Evolutionary conservation across 805 yeast genomes (phyloP), one percentile per base, ranked within the genome.

Genomic region (Saturnispora serradocipensis): DNA sequence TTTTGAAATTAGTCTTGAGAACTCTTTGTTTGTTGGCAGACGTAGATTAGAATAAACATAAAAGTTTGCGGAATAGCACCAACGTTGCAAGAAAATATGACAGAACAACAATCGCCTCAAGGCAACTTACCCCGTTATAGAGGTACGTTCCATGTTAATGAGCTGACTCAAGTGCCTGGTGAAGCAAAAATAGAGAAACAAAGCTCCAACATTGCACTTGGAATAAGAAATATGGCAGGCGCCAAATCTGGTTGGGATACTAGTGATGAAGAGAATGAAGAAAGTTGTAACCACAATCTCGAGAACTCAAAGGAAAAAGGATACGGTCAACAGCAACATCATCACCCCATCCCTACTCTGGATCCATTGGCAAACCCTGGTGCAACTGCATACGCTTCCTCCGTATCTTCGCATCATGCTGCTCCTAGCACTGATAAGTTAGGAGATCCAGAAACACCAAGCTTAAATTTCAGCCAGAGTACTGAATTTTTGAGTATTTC

Each of bases 71-170:
- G 24, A 6, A 22, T n/a, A 40, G 11, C 16, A 24, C 16, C 22
- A 11, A 24, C 39, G n/a, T 44, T n/a, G 15, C 15, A 30, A 30
- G 34, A 30, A 18, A 20, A 18, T 13, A 30, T 46, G 48, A 22
- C 40, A 45, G 40, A 24, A n/a, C 48, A 39, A 27, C 34, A 47
- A 34, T 16, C 42, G 13, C 25, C 43, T 11, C 27, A 15, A 25
- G 47, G 50, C 16, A 39, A 52, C 6, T 48, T 64, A 18, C 69
- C 69, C 24, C 61, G 69, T 25, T 58, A 56, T 40, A 54, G 59
- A 40, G 68, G 61, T 8, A 64, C 67, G 1, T 45, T 60, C 30
- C 59, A 65, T 48, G 67, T 65, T 38, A 62, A 61, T 49, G 66
- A 61, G 1, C 49, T 65, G 38, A 56, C 61, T 7, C 47, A 45